Conservation (phyloP, 2,329 filamentous ascomycete genomes). For the Aureobasidium sp. region DNA sequence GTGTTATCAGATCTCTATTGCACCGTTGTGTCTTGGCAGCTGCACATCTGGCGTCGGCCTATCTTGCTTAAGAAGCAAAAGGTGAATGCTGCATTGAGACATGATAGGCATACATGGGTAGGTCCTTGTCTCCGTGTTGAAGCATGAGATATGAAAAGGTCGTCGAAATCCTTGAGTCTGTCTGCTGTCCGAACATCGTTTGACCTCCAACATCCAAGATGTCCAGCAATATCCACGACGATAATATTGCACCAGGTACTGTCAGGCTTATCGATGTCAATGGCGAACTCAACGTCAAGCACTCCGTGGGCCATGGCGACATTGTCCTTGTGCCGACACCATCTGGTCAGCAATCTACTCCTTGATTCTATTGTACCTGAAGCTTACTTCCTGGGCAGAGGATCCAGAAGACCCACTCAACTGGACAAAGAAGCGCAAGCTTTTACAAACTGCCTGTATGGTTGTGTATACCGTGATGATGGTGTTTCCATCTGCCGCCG, state of each 20-base stretch:
- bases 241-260: slow-evolving; percentile 27
- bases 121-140: not conserved
- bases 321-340: slow-evolving; percentile 35
- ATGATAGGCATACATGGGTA: not conserved
- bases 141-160: not conserved
- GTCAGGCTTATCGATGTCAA: slow-evolving; percentile 36
- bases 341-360: slow-evolving; percentile 18
- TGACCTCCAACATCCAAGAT: not conserved
- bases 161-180: not conserved
- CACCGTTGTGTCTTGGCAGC: not conserved
- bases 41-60: not conserved
- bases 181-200: not conserved
- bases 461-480: slow-evolving; percentile 25
- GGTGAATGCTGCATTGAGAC: not conserved
- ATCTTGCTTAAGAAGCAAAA: not conserved
- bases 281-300: slow-evolving; percentile 28
- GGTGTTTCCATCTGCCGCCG: slow-evolving; percentile 25
- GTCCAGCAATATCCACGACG: not conserved
- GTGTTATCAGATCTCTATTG: not conserved
- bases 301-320: slow-evolving; percentile 28
- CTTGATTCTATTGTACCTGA: not conserved
- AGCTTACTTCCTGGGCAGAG: slow-evolving; percentile 4
- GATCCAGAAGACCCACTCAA: slow-evolving; percentile 20
- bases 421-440: slow-evolving; percentile 17
- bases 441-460: slow-evolving; percentile 15